Evolutionary conservation across 768 basidiomycete genomes (phyloP).

Genomic region (Podaxis sp.): DNA sequence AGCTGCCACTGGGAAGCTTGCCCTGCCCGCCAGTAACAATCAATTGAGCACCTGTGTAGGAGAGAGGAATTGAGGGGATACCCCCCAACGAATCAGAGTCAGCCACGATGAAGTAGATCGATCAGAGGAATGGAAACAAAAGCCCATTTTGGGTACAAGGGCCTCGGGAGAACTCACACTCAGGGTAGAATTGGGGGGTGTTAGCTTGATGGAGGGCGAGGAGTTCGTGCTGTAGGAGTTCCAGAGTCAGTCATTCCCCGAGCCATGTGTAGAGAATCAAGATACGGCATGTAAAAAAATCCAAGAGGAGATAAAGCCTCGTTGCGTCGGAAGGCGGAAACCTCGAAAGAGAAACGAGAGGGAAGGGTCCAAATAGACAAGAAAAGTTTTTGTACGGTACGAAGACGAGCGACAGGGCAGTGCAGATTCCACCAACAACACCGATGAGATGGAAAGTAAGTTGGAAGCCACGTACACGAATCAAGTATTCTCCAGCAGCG

Average conservation of each 20-base stretch:
- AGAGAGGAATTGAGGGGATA: not conserved
- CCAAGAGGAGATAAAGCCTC: no score
- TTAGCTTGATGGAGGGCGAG: constrained; percentile 36
- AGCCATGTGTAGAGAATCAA: not conserved
- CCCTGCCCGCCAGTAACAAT: constrained; percentile 34
- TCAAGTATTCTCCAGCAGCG: constrained; percentile 34
- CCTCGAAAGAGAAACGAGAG: not conserved
- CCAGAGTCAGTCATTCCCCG: not conserved
- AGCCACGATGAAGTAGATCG: not conserved
- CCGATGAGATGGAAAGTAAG: not conserved
- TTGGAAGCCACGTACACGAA: constrained; percentile 24
- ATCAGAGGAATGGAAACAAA: not conserved
- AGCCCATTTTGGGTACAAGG: not conserved
- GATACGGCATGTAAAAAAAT: not conserved
- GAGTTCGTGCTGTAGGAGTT: constrained; percentile 27
- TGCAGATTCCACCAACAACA: not conserved
- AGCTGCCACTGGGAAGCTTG: constrained; percentile 28
- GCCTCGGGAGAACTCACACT: constrained; percentile 22
- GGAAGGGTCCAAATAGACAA: not conserved
- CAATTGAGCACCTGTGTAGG: constrained; percentile 27
- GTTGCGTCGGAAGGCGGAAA: not conserved
- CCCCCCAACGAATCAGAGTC: not conserved
- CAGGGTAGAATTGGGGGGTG: constrained; percentile 37
- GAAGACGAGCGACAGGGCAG: not conserved
- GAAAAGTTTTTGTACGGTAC: not conserved